Base-by-base conservation (phyloP, 2,329 filamentous ascomycete genomes). In the Exophiala aquamarina region DNA sequence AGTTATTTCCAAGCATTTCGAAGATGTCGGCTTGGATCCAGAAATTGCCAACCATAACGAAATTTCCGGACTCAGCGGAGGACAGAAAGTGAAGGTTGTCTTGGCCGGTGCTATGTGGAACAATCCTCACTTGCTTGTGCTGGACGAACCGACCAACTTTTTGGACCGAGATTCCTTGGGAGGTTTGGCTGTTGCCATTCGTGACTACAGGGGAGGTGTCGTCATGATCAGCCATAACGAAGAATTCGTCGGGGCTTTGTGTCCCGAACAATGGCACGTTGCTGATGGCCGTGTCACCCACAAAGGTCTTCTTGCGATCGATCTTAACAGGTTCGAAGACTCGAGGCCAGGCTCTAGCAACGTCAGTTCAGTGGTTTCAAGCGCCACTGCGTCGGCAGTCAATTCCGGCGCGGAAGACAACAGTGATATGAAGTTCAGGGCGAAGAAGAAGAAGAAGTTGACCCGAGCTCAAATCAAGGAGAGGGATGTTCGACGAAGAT, bases 161-260 rank as follows among this genome's bases (percentile, higher is more conserved):
- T 83, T 98, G 76, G 93, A 98, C 66, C 90, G 93, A 61, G 93
- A 98, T 73, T 95, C 91, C 13, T 84, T 98, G 14, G 94, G 93
- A 64, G 93, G 92, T 69, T 81, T 98, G 45, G 91, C 93, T n/a
- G 90, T 95, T 32, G 93, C 93, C 58, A 97, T 98, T 63, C 89
- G 91, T 59, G 93, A 97, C 66, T 98, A 94, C 82, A 94, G 90
- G 76, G 93, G 93, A 59, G 93, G 93, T 69, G 93, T 98, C 2
- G 91, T 98, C 56, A 95, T 98, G 84, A 98, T 98, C 70, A 96
- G 91, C 53, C 93, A 98, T 74, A 97, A 98, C 80, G 91, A 97
- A 66, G 93, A 98, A 70, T 98, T 98, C 63, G 91, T 98, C 41
- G 91, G 92, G 50, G 92, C 92, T 3, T 83, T 98, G 9, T 93